Percentiles rank a stretch among this genome's conserved stretches.
These are phyloP conservation scores for Biscogniauxia sp. DNA, from an alignment of 2,329 filamentous ascomycete species.

Conservation along the genomic window DNA sequence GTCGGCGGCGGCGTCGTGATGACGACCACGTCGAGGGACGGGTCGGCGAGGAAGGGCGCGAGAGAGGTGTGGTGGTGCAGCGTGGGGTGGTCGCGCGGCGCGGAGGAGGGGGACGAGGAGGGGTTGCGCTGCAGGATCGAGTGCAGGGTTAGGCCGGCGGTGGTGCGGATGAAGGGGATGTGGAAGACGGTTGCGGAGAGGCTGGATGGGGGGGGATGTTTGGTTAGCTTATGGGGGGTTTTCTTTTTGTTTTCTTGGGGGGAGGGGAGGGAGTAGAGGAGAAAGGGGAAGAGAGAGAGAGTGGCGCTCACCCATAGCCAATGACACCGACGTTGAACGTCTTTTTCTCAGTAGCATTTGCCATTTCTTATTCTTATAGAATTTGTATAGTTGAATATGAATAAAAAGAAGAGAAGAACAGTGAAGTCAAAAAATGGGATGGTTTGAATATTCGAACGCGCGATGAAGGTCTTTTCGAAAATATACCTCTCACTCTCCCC, in stretches of 20 bases:
- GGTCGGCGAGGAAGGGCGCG: conserved; percentile 63
- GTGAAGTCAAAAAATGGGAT: not conserved
- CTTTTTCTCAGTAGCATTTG: conserved; percentile 25
- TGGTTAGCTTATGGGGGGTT: not conserved
- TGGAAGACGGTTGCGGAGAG: conserved; percentile 76
- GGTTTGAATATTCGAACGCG: too few species aligned
- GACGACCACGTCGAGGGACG: conserved; percentile 65
- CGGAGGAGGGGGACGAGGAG: conserved; percentile 61
- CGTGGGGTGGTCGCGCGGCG: conserved; percentile 64
- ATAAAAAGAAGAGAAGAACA: not conserved
- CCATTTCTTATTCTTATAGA: conserved; percentile 14
- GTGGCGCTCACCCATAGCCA: conserved; percentile 42
- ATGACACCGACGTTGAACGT: conserved; percentile 51
- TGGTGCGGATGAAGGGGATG: conserved; percentile 70
- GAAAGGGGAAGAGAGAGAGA: not conserved
- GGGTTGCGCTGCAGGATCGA: conserved; percentile 75
- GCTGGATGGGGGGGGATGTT: conserved; percentile 32
- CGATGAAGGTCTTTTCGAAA: too few species aligned
- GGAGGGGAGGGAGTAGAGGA: not conserved
- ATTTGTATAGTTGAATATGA: not conserved
- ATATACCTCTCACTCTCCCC: too few species aligned
- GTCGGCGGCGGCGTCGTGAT: conserved; percentile 70
- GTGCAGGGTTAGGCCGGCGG: conserved; percentile 65
- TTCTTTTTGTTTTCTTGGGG: conserved; percentile 6
- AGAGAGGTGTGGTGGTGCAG: conserved; percentile 62